Percentiles rank a stretch among this genome's conserved stretches.
Conservation (phyloP, 257 asterid genomes). For the Knoxia roxburghii region DNA sequence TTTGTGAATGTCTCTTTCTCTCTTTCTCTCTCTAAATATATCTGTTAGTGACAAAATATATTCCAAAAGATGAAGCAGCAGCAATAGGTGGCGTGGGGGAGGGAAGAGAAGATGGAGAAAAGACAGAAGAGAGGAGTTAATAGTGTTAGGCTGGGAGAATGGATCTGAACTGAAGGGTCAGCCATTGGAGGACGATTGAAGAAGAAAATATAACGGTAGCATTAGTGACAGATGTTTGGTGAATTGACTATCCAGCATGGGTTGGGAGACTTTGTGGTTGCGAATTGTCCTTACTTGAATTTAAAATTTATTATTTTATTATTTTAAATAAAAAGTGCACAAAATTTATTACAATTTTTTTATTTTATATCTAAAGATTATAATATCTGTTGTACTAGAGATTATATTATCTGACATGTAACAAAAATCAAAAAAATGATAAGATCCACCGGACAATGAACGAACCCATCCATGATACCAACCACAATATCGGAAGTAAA, state of each 20-base stretch:
- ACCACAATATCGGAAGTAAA: too few species aligned
- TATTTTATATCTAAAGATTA: too few species aligned
- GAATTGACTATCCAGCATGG: not conserved
- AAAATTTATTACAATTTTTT: too few species aligned
- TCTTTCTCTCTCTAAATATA: not conserved
- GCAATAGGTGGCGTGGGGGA: conserved; percentile 17
- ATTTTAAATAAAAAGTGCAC: too few species aligned
- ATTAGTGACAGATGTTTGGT: conserved; percentile 34
- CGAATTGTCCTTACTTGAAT: too few species aligned
- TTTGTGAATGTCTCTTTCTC: not conserved
- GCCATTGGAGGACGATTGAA: conserved; percentile 5
- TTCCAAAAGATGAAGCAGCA: conserved; percentile 1
- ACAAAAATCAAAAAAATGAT: too few species aligned
- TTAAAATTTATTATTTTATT: too few species aligned
- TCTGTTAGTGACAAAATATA: conserved; percentile 4
- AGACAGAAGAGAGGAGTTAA: not conserved
- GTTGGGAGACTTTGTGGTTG: too few species aligned
- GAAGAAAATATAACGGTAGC: conserved; percentile 11
- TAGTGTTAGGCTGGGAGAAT: not conserved
- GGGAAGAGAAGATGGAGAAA: not conserved
- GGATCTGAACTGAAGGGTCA: conserved; percentile 11
- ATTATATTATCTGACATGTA: too few species aligned
- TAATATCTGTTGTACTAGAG: too few species aligned
- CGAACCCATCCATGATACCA: too few species aligned
- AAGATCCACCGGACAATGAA: too few species aligned